Evolutionary conservation across 2,329 filamentous ascomycete genomes (phyloP).

Genomic region (Simplicillium sp.): DNA sequence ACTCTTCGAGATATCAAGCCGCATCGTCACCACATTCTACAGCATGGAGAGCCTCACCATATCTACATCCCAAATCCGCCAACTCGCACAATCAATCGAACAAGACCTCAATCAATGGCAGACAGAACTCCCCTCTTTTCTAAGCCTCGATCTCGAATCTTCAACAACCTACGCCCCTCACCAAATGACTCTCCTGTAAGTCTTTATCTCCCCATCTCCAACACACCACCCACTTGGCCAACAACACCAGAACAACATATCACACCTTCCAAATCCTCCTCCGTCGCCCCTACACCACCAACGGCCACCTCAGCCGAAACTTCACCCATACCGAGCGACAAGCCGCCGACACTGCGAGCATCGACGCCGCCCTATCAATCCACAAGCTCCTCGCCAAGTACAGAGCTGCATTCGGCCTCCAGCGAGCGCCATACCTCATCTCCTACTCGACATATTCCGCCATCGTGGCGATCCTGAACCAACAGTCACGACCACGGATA

Average conservation of each 20-base stretch:
- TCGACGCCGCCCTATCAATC: slow-evolving; percentile 35
- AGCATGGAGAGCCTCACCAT: too few species aligned
- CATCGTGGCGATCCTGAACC: too few species aligned
- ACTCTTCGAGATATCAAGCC: too few species aligned
- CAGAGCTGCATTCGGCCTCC: slow-evolving; percentile 32
- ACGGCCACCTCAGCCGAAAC: slow-evolving; percentile 33
- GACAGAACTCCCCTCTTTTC: too few species aligned
- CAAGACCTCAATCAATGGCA: too few species aligned
- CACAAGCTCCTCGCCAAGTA: slow-evolving; percentile 32
- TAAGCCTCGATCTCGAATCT: too few species aligned
- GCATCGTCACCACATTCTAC: too few species aligned
- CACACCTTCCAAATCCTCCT: slow-evolving; percentile 42
- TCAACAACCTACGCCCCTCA: slow-evolving; percentile 23
- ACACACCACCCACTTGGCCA: not conserved
- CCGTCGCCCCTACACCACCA: slow-evolving; percentile 41
- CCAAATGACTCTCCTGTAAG: slow-evolving; percentile 29
- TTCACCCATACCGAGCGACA: slow-evolving; percentile 19
- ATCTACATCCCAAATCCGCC: too few species aligned
- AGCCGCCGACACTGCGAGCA: slow-evolving; percentile 16
- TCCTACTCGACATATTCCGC: slow-evolving; percentile 41
- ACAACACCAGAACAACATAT: slow-evolving; percentile 28
- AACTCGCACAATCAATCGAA: too few species aligned
- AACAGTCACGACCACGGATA: too few species aligned
- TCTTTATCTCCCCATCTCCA: not conserved
- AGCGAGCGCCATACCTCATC: slow-evolving; percentile 40